Evolutionary conservation across 192 early-diverging fungal species (phyloP).

Genomic region (Coemansia sp.): DNA sequence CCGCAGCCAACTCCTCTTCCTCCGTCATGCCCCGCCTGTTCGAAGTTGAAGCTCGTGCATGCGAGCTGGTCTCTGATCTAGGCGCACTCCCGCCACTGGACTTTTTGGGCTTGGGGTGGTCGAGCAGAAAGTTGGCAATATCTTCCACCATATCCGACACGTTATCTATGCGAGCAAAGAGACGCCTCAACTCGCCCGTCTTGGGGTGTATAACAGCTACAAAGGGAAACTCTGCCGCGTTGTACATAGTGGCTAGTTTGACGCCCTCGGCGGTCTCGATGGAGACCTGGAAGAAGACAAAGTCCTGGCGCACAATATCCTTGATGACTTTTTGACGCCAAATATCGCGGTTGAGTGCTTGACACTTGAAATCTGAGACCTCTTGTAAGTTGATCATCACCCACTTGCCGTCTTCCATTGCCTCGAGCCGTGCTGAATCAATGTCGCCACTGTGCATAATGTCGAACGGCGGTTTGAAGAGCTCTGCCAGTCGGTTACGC

Average conservation of each 20-base stretch:
- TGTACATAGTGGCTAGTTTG: slow-evolving; percentile 74
- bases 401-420: slow-evolving; percentile 71
- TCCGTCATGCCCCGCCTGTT: slow-evolving; percentile 70
- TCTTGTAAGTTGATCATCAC: slow-evolving; percentile 87
- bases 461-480: slow-evolving; percentile 86
- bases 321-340: slow-evolving; percentile 82
- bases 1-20: slow-evolving; percentile 86
- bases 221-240: slow-evolving; percentile 73
- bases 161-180: slow-evolving; percentile 61
- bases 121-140: slow-evolving; percentile 60
- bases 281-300: slow-evolving; percentile 83
- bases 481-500: slow-evolving; percentile 67
- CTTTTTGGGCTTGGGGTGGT: slow-evolving; percentile 29
- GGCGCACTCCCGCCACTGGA: slow-evolving; percentile 8
- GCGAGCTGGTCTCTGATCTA: not conserved
- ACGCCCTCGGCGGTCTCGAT: slow-evolving; percentile 69
- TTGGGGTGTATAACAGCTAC: slow-evolving; percentile 86
- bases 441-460: slow-evolving; percentile 81
- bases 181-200: slow-evolving; percentile 83
- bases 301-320: slow-evolving; percentile 73
- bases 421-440: slow-evolving; percentile 69
- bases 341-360: slow-evolving; percentile 90
- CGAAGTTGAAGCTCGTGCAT: not conserved
- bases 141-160: slow-evolving; percentile 74
- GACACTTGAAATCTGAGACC: slow-evolving; percentile 80